Percentiles rank a stretch among this genome's conserved stretches.
These are phyloP conservation scores for Colletotrichum aenigma DNA, from an alignment of 2,329 filamentous ascomycete species.

Conservation along the genomic window DNA sequence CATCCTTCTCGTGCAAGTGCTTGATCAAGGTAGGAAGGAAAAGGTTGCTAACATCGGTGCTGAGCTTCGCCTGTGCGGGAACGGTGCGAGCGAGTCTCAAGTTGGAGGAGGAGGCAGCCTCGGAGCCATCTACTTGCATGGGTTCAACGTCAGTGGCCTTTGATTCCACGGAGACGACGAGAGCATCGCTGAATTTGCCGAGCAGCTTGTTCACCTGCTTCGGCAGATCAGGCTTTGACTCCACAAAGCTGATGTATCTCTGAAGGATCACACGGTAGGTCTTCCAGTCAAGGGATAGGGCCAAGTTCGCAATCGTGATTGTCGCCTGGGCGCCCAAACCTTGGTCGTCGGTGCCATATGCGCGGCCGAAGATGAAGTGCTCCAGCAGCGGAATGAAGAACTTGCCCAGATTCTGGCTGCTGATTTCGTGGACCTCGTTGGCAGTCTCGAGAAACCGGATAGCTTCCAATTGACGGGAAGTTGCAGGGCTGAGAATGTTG, in stretches of 20 bases:
- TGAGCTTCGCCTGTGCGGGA: slow-evolving; percentile 70
- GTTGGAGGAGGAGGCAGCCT: slow-evolving; percentile 19
- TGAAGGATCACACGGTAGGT: slow-evolving; percentile 87
- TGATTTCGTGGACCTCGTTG: slow-evolving; percentile 67
- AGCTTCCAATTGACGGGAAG: slow-evolving; percentile 83
- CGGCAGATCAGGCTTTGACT: slow-evolving; percentile 79
- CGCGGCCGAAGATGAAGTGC: slow-evolving; percentile 88
- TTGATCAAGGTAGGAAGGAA: slow-evolving; percentile 81
- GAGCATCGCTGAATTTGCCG: slow-evolving; percentile 78
- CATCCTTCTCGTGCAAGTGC: slow-evolving; percentile 93
- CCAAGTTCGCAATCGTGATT: slow-evolving; percentile 76
- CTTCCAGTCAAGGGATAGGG: slow-evolving; percentile 82
- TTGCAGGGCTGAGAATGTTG: slow-evolving; percentile 89
- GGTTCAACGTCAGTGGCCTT: slow-evolving; percentile 39
- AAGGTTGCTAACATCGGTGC: slow-evolving; percentile 72
- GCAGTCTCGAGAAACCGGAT: slow-evolving; percentile 76
- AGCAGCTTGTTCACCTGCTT: slow-evolving; percentile 86
- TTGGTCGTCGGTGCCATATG: slow-evolving; percentile 76
- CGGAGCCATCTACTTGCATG: slow-evolving; percentile 45
- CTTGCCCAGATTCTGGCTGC: slow-evolving; percentile 79
- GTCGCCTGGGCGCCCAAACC: slow-evolving; percentile 87
- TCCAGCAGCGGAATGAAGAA: slow-evolving; percentile 92
- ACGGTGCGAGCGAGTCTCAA: slow-evolving; percentile 66
- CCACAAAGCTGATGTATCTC: slow-evolving; percentile 82
- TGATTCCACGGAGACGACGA: slow-evolving; percentile 59